A percentile compares a stretch with the other conserved stretches of the same genome.
phyloP scores from a whole-genome alignment of 176 grass and related monocot species.

The Puya raimondii region DNA sequence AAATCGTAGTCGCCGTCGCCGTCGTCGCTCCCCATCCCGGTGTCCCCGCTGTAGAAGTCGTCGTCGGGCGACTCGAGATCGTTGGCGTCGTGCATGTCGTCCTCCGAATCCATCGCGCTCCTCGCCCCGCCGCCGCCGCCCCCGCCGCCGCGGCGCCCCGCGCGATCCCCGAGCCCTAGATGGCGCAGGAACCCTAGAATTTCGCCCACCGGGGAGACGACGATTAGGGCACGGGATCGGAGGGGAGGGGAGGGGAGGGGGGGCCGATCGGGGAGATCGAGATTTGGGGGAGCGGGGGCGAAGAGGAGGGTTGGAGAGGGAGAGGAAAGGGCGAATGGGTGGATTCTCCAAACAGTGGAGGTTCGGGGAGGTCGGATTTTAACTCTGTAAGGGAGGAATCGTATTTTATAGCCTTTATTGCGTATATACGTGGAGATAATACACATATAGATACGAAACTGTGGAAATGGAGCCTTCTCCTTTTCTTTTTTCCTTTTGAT shows the following conservation, averaged over 20 bases:
- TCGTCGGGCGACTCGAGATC: slow-evolving; percentile 42
- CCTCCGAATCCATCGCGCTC: slow-evolving; percentile 73
- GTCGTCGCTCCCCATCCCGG: slow-evolving; percentile 68
- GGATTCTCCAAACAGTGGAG: neutral
- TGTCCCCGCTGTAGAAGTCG: slow-evolving; percentile 89
- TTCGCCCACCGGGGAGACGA: neutral
- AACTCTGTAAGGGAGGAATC: too few species aligned
- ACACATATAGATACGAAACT: too few species aligned
- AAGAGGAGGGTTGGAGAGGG: slow-evolving; percentile 12
- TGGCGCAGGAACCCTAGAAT: slow-evolving; percentile 27
- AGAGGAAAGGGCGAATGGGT: slow-evolving; percentile 25
- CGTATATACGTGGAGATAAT: too few species aligned
- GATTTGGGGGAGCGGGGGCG: neutral
- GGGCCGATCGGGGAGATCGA: slow-evolving; percentile 6
- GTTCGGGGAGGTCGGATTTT: neutral
- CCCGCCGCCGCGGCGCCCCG: slow-evolving; percentile 19
- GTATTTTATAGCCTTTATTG: too few species aligned
- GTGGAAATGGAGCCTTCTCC: too few species aligned
- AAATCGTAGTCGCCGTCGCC: slow-evolving; percentile 93
- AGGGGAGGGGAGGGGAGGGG: slow-evolving; percentile 19
- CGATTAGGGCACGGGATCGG: slow-evolving; percentile 42
- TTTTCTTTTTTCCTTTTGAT: too few species aligned
- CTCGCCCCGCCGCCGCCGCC: neutral
- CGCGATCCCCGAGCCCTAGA: slow-evolving; percentile 21
- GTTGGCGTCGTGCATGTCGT: slow-evolving; percentile 94